A percentile compares a stretch with the other conserved stretches of the same genome.
These are phyloP conservation scores for Phytophthora sp. DNA, from an alignment of 352 stramenopile species.

Conservation along the genomic window DNA sequence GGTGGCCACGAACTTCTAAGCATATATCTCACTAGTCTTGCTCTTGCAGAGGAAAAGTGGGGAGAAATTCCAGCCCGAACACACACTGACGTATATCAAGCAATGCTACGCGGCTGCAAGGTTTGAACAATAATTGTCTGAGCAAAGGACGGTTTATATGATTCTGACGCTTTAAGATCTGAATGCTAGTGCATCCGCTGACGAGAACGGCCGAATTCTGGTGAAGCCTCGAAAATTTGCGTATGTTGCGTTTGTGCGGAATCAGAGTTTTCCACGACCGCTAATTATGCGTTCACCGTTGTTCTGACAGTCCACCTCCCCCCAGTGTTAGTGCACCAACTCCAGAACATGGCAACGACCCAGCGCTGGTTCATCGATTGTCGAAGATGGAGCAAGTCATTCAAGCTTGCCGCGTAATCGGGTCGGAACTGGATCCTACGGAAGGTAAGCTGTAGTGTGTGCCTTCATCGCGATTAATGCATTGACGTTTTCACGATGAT, in stretches of 20 bases:
- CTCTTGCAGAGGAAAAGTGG: constrained; percentile 37
- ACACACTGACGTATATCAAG: constrained; percentile 86
- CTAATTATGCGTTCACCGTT: not conserved
- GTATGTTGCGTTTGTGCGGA: constrained; percentile 33
- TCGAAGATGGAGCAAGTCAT: constrained; percentile 81
- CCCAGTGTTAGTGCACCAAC: not conserved
- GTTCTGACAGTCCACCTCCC: constrained; percentile 6
- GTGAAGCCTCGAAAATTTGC: constrained; percentile 72
- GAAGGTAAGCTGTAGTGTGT: constrained; percentile 51
- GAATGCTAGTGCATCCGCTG: constrained; percentile 70
- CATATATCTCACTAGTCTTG: too few relatives aligned
- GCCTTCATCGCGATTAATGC: not conserved
- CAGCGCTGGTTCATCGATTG: constrained; percentile 60
- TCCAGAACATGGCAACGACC: constrained; percentile 34
- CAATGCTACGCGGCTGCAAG: constrained; percentile 88
- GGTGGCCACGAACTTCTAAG: too few relatives aligned
- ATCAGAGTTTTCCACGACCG: not conserved
- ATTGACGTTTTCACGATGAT: too few relatives aligned
- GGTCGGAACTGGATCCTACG: constrained; percentile 73
- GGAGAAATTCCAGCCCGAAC: constrained; percentile 83
- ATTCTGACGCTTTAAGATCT: not conserved
- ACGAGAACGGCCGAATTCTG: constrained; percentile 83
- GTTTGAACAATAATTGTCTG: constrained; percentile 17
- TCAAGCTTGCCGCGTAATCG: constrained; percentile 78
- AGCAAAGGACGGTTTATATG: not conserved